Percentiles rank a stretch among this genome's conserved stretches.
Evolutionary conservation across 768 basidiomycete genomes (phyloP).

Genomic region (Suillus alpinus): DNA sequence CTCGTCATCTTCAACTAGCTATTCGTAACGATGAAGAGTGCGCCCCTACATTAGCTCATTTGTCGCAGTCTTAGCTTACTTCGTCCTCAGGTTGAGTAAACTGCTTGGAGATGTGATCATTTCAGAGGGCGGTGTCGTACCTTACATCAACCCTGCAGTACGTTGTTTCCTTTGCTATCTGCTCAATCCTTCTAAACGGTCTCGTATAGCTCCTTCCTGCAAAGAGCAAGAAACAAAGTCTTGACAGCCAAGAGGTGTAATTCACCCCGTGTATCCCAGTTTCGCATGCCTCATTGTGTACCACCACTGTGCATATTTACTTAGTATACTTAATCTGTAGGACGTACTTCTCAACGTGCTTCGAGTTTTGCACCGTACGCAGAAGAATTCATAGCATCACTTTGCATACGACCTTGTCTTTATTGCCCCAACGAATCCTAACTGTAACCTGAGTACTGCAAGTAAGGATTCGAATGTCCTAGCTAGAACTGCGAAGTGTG

Average conservation of each 20-base stretch:
- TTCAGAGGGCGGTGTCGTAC: conserved; percentile 93
- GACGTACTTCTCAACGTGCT: too few relatives aligned
- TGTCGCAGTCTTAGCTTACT: neutral
- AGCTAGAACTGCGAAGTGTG: neutral
- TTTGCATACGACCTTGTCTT: neutral
- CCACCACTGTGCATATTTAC: neutral
- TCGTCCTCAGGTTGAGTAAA: conserved; percentile 54
- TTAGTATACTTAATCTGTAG: conserved; percentile 3
- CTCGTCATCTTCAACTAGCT: conserved; percentile 91
- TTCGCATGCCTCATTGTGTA: conserved; percentile 1
- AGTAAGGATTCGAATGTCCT: neutral
- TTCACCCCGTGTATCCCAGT: neutral
- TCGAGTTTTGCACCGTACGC: neutral
- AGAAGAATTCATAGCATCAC: neutral
- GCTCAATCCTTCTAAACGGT: neutral
- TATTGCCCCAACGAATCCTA: neutral
- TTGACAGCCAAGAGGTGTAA: conserved; percentile 32
- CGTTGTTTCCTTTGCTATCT: neutral
- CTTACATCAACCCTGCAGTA: conserved; percentile 69
- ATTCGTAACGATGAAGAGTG: conserved; percentile 93
- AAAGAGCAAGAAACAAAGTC: conserved; percentile 30
- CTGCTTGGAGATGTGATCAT: conserved; percentile 83
- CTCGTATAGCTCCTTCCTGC: conserved; percentile 25
- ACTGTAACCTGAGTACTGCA: neutral
- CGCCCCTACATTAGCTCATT: conserved; percentile 18